Percentiles rank a stretch among this genome's conserved stretches.
Conservation (phyloP, 129 eudicot species). For the Saussurea involucrata region DNA sequence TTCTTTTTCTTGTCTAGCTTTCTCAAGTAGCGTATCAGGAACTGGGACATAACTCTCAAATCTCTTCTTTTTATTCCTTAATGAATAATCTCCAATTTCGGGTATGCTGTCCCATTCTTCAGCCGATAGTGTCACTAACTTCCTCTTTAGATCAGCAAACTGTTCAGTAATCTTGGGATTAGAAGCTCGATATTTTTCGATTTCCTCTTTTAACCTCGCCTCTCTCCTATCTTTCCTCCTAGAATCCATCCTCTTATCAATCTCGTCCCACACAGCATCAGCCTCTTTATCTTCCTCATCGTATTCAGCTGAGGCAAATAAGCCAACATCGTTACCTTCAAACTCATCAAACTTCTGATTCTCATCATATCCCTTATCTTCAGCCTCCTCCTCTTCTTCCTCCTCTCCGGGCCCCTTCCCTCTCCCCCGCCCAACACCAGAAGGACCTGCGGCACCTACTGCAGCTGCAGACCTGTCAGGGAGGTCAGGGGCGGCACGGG, state of each 20-base stretch:
- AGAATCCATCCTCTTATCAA: constrained; percentile 88
- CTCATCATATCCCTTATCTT: constrained; percentile 90
- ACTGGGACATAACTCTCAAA: constrained; percentile 91
- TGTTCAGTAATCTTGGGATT: constrained; percentile 94
- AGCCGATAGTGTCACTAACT: constrained; percentile 52
- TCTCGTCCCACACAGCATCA: constrained; percentile 83
- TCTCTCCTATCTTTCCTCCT: constrained; percentile 88
- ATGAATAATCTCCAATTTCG: constrained; percentile 88
- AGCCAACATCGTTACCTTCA: constrained; percentile 92
- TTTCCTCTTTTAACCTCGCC: constrained; percentile 81
- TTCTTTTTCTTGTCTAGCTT: constrained; percentile 90
- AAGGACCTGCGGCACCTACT: constrained; percentile 44
- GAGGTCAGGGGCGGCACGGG: constrained; percentile 90
- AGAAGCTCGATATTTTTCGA: constrained; percentile 78
- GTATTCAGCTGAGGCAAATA: constrained; percentile 92
- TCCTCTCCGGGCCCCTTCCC: constrained; percentile 55
- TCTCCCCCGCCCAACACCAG: constrained; percentile 64
- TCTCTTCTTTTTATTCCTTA: constrained; percentile 83
- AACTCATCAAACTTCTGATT: constrained; percentile 95
- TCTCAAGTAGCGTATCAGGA: constrained; percentile 86
- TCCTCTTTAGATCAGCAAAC: constrained; percentile 86
- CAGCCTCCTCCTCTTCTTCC: constrained; percentile 69
- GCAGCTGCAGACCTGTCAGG: constrained; percentile 69
- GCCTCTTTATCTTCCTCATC: constrained; percentile 95
- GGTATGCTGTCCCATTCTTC: constrained; percentile 93